Evolutionary conservation across 805 yeast genomes (phyloP).

Genomic region (Lipomyces orientalis): DNA sequence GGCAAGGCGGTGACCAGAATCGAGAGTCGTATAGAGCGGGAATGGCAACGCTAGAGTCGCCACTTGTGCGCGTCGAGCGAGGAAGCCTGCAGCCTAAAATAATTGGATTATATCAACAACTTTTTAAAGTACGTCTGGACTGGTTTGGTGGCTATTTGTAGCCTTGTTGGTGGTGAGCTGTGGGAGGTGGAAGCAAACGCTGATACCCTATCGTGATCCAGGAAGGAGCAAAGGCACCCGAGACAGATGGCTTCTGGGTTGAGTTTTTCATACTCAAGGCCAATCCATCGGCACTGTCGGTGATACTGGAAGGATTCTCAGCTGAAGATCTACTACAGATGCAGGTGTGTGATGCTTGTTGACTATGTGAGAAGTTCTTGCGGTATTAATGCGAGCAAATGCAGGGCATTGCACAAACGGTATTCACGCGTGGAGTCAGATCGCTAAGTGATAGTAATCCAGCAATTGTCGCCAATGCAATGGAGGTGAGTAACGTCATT

Average conservation of each 20-base stretch:
- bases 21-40: not conserved
- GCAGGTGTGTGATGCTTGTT: conserved; percentile 20
- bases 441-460: conserved; percentile 34
- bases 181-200: not conserved
- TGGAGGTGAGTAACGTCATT: conserved; percentile 22
- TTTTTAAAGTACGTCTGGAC: conserved; percentile 41
- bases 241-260: conserved; percentile 45
- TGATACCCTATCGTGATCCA: conserved; percentile 1
- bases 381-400: not conserved
- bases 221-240: conserved; percentile 29
- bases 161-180: not conserved
- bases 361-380: not conserved
- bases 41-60: conserved; percentile 41
- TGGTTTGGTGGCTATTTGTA: not conserved
- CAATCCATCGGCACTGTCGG: conserved; percentile 32
- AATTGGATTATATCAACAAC: conserved; percentile 43
- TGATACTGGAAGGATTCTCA: conserved; percentile 25
- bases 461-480: conserved; percentile 26
- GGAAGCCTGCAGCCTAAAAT: conserved; percentile 46
- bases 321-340: conserved; percentile 31
- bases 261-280: conserved; percentile 45
- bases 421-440: conserved; percentile 40
- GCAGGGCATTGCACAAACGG: conserved; percentile 27
- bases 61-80: conserved; percentile 42
- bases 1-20: not conserved